Evolutionary conservation across 2,329 filamentous ascomycete species (phyloP).

Genomic region (Alternaria gaisen): DNA sequence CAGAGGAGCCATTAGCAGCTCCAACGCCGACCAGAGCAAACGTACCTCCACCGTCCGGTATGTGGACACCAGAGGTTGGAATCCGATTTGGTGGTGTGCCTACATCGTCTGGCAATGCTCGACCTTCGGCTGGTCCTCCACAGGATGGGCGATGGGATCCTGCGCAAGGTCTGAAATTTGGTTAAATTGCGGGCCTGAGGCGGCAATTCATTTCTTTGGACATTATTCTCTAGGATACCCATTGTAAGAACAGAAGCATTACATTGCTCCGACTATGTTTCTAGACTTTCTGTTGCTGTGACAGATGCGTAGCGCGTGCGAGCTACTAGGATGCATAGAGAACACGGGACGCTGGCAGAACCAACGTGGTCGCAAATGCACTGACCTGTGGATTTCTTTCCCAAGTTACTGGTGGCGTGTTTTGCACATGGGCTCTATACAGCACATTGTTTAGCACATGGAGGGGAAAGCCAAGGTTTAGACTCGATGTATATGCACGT

Average conservation of each 20-base stretch:
- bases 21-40: conserved; percentile 53
- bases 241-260: conserved; percentile 1
- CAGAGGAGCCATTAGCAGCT: conserved; percentile 65
- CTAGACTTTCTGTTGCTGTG: not conserved
- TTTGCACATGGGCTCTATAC: not conserved
- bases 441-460: conserved; percentile 4
- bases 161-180: conserved; percentile 51
- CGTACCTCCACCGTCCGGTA: conserved; percentile 56
- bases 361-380: not conserved
- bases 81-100: conserved; percentile 73
- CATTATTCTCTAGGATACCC: conserved; percentile 6
- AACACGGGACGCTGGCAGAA: not conserved
- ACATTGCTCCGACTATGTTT: not conserved
- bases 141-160: conserved; percentile 53
- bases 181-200: conserved; percentile 24
- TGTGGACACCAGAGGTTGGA: conserved; percentile 83
- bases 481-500: conserved; percentile 6
- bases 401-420: not conserved
- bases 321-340: not conserved
- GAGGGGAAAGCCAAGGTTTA: conserved; percentile 2
- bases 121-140: conserved; percentile 46
- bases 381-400: not conserved
- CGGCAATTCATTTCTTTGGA: not conserved
- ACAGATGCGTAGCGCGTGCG: not conserved
- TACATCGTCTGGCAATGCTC: conserved; percentile 39